A percentile compares a stretch with the other conserved stretches of the same genome.
phyloP scores from a whole-genome alignment of 2,329 filamentous ascomycete genomes.

The Aspergillus clavatus region DNA sequence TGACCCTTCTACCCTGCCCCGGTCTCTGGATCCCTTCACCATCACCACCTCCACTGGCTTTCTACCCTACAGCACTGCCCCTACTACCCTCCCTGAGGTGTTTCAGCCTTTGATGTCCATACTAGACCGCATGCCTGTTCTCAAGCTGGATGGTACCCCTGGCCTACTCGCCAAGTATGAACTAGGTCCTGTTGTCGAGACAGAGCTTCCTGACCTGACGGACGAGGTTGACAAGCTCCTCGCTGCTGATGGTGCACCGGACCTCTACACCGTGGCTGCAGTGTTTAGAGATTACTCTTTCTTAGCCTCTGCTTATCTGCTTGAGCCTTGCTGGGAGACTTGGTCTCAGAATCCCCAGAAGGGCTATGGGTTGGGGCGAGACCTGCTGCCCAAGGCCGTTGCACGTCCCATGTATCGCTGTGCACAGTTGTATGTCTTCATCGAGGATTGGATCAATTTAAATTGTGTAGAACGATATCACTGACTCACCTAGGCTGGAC shows the following conservation, averaged over 20 bases:
- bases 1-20: constrained; percentile 39
- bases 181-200: constrained; percentile 69
- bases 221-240: constrained; percentile 64
- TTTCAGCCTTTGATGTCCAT: constrained; percentile 70
- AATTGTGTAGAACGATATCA: constrained; percentile 1
- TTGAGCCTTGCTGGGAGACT: constrained; percentile 84
- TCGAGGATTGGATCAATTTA: too few species aligned
- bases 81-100: constrained; percentile 59
- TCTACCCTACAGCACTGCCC: constrained; percentile 38
- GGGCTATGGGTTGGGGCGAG: constrained; percentile 71
- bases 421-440: constrained; percentile 71
- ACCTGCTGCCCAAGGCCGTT: constrained; percentile 67
- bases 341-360: constrained; percentile 56
- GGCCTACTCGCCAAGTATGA: constrained; percentile 71
- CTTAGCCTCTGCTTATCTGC: constrained; percentile 79
- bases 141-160: constrained; percentile 65
- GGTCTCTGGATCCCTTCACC: constrained; percentile 44
- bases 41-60: constrained; percentile 46
- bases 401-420: constrained; percentile 78
- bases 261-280: constrained; percentile 77
- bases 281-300: constrained; percentile 91
- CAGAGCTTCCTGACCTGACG: constrained; percentile 73
- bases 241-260: constrained; percentile 48
- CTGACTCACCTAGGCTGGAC: constrained; percentile 49
- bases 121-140: constrained; percentile 72